Conservation (phyloP, 192 early-diverging fungal genomes). For the Coemansia sp. region DNA sequence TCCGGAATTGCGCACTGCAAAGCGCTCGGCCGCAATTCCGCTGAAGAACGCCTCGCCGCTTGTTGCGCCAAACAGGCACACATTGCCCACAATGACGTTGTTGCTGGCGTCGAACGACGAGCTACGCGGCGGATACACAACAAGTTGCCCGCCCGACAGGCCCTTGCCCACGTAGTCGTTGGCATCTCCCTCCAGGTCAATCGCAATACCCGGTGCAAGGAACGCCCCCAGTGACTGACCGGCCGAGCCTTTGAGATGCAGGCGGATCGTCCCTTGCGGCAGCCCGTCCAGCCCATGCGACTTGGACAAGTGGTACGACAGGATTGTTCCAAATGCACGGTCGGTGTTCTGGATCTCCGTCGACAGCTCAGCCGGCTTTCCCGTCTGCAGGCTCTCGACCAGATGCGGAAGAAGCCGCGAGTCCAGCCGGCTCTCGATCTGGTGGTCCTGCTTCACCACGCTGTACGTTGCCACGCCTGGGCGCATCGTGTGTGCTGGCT, state of each 20-base stretch:
- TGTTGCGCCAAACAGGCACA: conserved; percentile 97
- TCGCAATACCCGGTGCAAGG: conserved; percentile 82
- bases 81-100: conserved; percentile 96
- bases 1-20: conserved; percentile 98
- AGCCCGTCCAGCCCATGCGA: conserved; percentile 77
- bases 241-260: conserved; percentile 86
- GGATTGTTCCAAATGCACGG: conserved; percentile 88
- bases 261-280: conserved; percentile 82
- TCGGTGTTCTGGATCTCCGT: conserved; percentile 88
- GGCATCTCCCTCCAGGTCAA: conserved; percentile 95
- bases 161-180: conserved; percentile 99
- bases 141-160: conserved; percentile 87
- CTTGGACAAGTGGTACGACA: conserved; percentile 87
- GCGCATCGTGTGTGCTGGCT: conserved; percentile 81
- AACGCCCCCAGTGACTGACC: conserved; percentile 97
- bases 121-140: conserved; percentile 86
- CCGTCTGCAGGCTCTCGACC: conserved; percentile 63
- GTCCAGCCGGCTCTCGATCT: conserved; percentile 82
- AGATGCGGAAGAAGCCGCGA: conserved; percentile 85
- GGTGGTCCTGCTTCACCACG: conserved; percentile 85
- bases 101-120: conserved; percentile 75
- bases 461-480: conserved; percentile 86
- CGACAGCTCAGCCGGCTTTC: conserved; percentile 60
- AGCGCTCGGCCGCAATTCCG: conserved; percentile 96
- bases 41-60: conserved; percentile 85